Conservation (phyloP, 1,139 yeast genomes). For the Pichia sp. region DNA sequence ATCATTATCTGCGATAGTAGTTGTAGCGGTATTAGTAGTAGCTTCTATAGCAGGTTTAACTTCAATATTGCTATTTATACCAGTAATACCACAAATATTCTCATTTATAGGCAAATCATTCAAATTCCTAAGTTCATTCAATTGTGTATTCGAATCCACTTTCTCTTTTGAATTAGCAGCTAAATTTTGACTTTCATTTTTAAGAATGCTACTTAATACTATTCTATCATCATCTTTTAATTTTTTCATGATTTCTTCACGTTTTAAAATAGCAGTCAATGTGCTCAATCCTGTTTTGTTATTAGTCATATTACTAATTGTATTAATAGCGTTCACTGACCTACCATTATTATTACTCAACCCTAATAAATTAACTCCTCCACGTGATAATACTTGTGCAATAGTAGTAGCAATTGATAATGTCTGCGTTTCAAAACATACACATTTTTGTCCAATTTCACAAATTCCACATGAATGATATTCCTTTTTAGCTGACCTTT, state of each 20-base stretch:
- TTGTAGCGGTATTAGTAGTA: not conserved
- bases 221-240: constrained; percentile 11
- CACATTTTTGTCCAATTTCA: constrained; percentile 11
- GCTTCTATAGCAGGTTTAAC: not conserved
- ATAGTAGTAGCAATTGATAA: constrained; percentile 11
- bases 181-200: constrained; percentile 2
- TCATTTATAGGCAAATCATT: not conserved
- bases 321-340: constrained; percentile 2
- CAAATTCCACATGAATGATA: constrained; percentile 13
- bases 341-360: constrained; percentile 3
- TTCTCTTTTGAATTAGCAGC: not conserved
- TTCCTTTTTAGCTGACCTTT: constrained; percentile 2
- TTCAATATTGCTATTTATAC: not conserved
- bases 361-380: constrained; percentile 11
- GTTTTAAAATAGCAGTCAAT: constrained; percentile 8
- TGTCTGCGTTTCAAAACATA: constrained; percentile 8
- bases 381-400: constrained; percentile 12
- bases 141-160: not conserved
- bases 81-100: constrained; percentile 1
- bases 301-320: constrained; percentile 2
- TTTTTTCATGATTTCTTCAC: constrained; percentile 13
- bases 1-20: constrained; percentile 2
- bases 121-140: constrained; percentile 2
- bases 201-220: constrained; percentile 3
- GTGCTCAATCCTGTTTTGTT: constrained; percentile 4